Percentiles rank a stretch among this genome's conserved stretches.
Evolutionary conservation across 1,139 yeast species (phyloP).

Genomic region (Magnusiomyces tetraspermus): DNA sequence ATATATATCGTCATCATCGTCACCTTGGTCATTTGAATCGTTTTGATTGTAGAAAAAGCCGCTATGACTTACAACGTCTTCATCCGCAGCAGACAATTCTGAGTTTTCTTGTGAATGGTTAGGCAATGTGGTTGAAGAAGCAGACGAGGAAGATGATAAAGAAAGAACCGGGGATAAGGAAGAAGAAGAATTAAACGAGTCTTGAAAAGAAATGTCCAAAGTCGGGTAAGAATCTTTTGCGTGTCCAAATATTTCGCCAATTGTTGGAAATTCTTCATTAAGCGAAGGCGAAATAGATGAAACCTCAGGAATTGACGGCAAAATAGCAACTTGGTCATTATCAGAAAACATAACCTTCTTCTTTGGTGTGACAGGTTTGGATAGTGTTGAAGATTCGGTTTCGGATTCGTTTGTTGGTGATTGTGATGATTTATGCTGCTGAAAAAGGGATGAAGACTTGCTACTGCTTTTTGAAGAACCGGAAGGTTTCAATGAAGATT

Average conservation of each 20-base stretch:
- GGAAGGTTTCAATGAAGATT: background rate
- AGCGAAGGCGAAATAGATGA: background rate
- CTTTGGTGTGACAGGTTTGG: constrained; percentile 1
- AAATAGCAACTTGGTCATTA: constrained; percentile 13
- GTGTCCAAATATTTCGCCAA: constrained; percentile 4
- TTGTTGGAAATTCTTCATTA: background rate
- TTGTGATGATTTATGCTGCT: background rate
- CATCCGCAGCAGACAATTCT: background rate
- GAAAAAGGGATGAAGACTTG: background rate
- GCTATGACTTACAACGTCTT: background rate
- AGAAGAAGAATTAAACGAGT: background rate
- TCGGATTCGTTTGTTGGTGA: background rate
- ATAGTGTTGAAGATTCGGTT: background rate
- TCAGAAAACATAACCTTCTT: constrained; percentile 15
- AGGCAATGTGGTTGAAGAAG: too few species aligned
- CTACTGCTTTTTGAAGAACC: background rate
- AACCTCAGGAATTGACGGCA: constrained; percentile 6
- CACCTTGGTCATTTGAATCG: background rate
- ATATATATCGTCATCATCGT: constrained; percentile 2
- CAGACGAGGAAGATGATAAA: background rate
- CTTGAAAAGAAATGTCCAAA: background rate
- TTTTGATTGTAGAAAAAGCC: constrained; percentile 4
- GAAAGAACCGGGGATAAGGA: background rate
- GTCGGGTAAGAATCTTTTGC: constrained; percentile 1
- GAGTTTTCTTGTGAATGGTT: background rate